Percentiles rank a stretch among this genome's conserved stretches.
Evolutionary conservation across 169 alveolate species (phyloP).

Genomic region (Cyclospora cayetanensis): DNA sequence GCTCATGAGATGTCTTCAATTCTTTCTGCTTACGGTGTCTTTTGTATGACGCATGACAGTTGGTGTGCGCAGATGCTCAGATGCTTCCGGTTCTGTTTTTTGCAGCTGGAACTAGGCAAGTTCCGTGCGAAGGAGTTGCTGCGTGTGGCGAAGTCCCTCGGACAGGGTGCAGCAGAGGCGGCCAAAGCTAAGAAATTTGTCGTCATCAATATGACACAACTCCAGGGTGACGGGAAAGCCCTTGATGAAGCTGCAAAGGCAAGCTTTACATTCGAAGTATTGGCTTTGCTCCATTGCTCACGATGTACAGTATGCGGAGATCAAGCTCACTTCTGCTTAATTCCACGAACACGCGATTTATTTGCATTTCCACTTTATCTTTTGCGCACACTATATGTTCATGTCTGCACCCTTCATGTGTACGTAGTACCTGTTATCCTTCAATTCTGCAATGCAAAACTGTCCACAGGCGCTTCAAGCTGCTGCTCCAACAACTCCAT

Average conservation of each 20-base stretch:
- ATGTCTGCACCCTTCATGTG: not conserved
- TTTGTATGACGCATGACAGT: not conserved
- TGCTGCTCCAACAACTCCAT: conserved; percentile 45
- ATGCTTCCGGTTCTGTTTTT: not conserved
- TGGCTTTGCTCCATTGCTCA: not conserved
- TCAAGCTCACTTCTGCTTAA: not conserved
- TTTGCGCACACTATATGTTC: not conserved
- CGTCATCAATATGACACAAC: conserved; percentile 29
- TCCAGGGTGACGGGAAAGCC: conserved; percentile 74
- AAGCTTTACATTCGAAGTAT: not conserved
- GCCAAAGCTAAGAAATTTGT: conserved; percentile 58
- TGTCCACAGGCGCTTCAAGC: conserved; percentile 18
- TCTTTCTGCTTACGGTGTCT: not conserved
- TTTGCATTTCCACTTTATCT: not conserved
- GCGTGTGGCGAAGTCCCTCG: conserved; percentile 64
- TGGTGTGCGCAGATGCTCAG: not conserved
- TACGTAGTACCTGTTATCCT: not conserved
- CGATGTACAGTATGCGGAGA: not conserved
- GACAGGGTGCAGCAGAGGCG: conserved; percentile 55
- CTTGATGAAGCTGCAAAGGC: conserved; percentile 71
- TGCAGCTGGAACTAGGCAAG: conserved; percentile 69
- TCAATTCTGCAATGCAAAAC: too few relatives aligned
- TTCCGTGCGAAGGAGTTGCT: conserved; percentile 66
- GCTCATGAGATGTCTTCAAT: too few relatives aligned
- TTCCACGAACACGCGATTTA: not conserved